phyloP scores from a whole-genome alignment of 75 land plant genomes.

The Sequoiadendron giganteum region DNA sequence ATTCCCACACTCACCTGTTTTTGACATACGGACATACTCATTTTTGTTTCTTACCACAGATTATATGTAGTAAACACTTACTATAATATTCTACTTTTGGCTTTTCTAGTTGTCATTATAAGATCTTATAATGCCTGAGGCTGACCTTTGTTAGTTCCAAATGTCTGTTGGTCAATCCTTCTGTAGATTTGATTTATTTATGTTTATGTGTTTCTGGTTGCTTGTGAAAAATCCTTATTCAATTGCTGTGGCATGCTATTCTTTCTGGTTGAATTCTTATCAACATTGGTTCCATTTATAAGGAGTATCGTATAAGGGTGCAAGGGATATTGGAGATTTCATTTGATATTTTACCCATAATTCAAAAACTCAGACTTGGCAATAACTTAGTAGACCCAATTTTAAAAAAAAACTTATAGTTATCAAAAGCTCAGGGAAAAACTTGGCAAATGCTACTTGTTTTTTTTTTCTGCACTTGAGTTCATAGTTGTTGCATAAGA shows the following conservation, averaged over 20 bases:
- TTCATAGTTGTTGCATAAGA: too few species aligned
- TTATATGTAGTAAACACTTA: too few species aligned
- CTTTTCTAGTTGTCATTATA: neutral
- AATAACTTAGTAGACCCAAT: too few species aligned
- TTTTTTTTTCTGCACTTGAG: too few species aligned
- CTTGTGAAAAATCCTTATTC: neutral
- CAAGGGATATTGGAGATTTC: neutral
- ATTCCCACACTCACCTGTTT: neutral
- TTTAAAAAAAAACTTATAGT: too few species aligned
- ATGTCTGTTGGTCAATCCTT: neutral
- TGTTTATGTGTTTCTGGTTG: neutral
- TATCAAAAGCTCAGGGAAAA: too few species aligned
- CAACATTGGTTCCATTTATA: neutral
- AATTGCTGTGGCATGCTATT: neutral
- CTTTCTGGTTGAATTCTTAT: neutral
- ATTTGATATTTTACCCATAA: too few species aligned
- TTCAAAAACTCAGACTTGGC: too few species aligned
- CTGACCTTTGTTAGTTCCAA: neutral
- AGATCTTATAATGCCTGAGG: neutral
- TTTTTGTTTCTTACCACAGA: too few species aligned
- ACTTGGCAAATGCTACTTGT: too few species aligned
- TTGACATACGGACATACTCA: neutral
- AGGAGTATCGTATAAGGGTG: neutral
- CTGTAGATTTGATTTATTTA: neutral
- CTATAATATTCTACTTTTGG: too few species aligned